phyloP scores from a whole-genome alignment of 2,329 filamentous ascomycete species.

The Thielaviopsis cerberus region DNA sequence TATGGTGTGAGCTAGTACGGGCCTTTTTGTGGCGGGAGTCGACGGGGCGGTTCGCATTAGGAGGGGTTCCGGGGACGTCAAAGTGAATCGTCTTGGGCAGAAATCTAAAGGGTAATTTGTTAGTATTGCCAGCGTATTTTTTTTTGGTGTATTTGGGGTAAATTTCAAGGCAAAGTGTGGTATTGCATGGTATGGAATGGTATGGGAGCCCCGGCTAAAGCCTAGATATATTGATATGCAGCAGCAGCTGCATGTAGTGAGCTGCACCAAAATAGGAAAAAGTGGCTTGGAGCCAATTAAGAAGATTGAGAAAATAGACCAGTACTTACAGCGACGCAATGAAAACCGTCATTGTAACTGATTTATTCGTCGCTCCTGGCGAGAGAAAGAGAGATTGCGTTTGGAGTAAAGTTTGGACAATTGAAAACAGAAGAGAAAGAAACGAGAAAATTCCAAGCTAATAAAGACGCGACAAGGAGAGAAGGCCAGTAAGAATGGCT shows the following conservation, averaged over 20 bases:
- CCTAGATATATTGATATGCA: not conserved
- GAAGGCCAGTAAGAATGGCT: not conserved
- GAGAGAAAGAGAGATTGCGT: not conserved
- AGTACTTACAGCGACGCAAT: conserved; percentile 29
- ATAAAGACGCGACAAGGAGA: not conserved
- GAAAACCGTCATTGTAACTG: conserved; percentile 30
- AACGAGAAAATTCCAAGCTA: not conserved
- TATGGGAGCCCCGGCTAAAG: not conserved
- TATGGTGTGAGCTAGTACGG: conserved; percentile 17
- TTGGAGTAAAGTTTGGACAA: not conserved
- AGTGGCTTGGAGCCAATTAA: not conserved
- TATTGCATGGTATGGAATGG: not conserved
- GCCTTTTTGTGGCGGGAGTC: conserved; percentile 16
- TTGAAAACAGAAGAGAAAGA: not conserved
- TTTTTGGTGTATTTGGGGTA: not conserved
- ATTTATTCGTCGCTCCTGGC: not conserved
- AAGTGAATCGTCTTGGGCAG: conserved; percentile 87
- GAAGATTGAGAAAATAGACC: not conserved
- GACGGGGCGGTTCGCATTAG: conserved; percentile 19
- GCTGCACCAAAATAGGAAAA: not conserved
- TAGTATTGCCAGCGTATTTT: not conserved
- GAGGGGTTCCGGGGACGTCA: conserved; percentile 40
- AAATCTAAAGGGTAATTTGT: conserved; percentile 38
- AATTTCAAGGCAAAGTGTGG: not conserved
- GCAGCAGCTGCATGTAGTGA: not conserved